Base-by-base conservation (phyloP, 306 rosid genomes). In the Inga laurina region DNA sequence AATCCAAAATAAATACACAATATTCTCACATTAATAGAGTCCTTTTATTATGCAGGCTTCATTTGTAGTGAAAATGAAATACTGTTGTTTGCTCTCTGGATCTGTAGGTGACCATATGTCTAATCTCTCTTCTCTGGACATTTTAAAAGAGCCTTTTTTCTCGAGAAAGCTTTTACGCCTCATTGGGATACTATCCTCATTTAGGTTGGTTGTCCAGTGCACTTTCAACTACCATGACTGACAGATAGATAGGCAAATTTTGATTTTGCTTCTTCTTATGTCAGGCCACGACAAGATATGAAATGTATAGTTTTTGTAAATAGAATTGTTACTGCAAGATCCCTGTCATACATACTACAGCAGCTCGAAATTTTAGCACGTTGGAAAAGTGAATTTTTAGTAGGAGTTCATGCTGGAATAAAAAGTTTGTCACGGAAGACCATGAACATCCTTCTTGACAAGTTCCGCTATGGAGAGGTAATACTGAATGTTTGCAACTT, bases 271-370 rank as follows among this genome's bases (percentile, higher is more conserved):
- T 79, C 52, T 56, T 34, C 68, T 57, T 34, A 68, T 90, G 88
- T 76, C 97, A 96, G 99, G 93, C 45, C 81, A 79, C 93, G 76
- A 74, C 88, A 86, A 80, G 80, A 87, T 83, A 92, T 85, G 94
- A 96, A 96, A 86, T 93, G 98, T 80, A 93, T 93, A 87, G 76
- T 96, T 67, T 96, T 96, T 89, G 99, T 96, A 16, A 96, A 96
- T 88, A 89, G 99, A 85, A 90, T 92, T 81, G 92, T 92, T 84
- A 92, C 90, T 54, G 99, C 98, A 13, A 90, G 97, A 83, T 92
- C 94, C 81, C 85, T 96, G 87, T 89, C 99, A 7, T 85, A 54
- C 90, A 87, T 96, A 79, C 93, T 93, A 41, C 93, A 85, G 64
- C 39, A 82, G 84, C 89, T 93, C 57, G 59, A 92, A 87, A 84